Evolutionary conservation across 2,329 filamentous ascomycete genomes (phyloP).

Genomic region (Arthrobotrys iridis): DNA sequence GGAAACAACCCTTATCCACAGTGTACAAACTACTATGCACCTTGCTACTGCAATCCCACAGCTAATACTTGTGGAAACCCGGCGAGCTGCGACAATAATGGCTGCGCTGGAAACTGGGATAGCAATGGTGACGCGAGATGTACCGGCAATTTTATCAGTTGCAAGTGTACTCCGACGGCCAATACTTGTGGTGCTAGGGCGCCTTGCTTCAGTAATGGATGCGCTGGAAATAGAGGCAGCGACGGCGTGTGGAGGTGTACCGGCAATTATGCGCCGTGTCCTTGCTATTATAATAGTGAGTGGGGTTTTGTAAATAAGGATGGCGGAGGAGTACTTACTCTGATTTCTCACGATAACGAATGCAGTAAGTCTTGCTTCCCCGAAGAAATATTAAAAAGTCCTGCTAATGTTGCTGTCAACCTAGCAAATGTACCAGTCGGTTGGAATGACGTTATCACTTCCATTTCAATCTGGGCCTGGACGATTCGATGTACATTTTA

Average conservation of each 20-base stretch:
- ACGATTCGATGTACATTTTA: conserved; percentile 2
- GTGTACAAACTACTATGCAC: conserved; percentile 13
- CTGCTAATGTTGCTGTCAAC: neutral
- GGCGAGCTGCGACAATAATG: neutral
- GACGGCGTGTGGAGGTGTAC: conserved; percentile 29
- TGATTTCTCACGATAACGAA: conserved; percentile 26
- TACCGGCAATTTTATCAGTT: conserved; percentile 5
- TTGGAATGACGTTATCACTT: conserved; percentile 30
- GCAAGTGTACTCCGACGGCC: conserved; percentile 18
- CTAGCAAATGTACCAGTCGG: conserved; percentile 16
- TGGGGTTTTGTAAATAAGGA: conserved; percentile 11
- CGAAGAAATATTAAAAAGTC: neutral
- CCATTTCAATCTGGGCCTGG: neutral
- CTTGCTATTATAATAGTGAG: neutral
- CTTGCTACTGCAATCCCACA: conserved; percentile 11
- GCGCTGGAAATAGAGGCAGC: conserved; percentile 16
- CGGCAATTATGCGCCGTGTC: conserved; percentile 7
- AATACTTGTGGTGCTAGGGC: no score
- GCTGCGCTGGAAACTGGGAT: conserved; percentile 11
- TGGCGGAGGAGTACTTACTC: neutral
- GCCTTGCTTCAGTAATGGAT: no score
- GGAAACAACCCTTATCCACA: conserved; percentile 8
- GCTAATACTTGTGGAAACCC: conserved; percentile 3
- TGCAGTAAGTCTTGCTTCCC: conserved; percentile 19
- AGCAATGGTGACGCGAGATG: neutral